Conservation (phyloP, 2,329 filamentous ascomycete species). For the Truncatella angustata region DNA sequence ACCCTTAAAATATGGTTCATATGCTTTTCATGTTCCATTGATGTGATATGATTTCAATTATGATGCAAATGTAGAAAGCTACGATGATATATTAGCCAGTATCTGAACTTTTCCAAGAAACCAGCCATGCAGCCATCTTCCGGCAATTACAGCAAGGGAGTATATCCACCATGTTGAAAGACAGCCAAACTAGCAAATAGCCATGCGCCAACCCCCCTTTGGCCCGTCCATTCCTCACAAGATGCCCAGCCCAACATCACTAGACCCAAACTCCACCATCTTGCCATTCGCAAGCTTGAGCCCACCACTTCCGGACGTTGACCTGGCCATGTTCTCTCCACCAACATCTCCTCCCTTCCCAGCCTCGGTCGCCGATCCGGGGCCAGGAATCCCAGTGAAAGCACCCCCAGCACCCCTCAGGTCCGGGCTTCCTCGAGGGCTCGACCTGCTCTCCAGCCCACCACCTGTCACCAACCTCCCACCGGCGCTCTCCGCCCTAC, state of each 20-base stretch:
- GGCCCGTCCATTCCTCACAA: neutral
- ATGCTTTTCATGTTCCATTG: too few species aligned
- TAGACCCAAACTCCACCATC: constrained; percentile 25
- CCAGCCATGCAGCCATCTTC: too few species aligned
- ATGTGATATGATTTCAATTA: too few species aligned
- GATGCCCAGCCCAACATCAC: constrained; percentile 4
- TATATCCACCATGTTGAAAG: too few species aligned
- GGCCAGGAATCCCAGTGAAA: neutral
- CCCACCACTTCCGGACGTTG: constrained; percentile 21
- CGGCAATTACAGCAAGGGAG: too few species aligned
- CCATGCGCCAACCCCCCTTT: neutral
- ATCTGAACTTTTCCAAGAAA: too few species aligned
- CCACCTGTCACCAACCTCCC: neutral
- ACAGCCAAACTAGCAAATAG: neutral
- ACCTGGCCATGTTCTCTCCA: constrained; percentile 22
- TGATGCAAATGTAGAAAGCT: too few species aligned
- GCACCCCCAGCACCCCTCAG: constrained; percentile 1
- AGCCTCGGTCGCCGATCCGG: neutral
- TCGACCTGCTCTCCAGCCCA: neutral
- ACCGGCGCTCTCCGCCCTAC: constrained; percentile 11
- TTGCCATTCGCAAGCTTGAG: constrained; percentile 24
- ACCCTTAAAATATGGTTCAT: too few species aligned
- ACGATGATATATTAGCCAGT: too few species aligned
- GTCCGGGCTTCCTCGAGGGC: constrained; percentile 4
- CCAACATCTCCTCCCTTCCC: too few species aligned